phyloP scores from a whole-genome alignment of 306 rosid genomes.

The Hippophae tibetana region DNA sequence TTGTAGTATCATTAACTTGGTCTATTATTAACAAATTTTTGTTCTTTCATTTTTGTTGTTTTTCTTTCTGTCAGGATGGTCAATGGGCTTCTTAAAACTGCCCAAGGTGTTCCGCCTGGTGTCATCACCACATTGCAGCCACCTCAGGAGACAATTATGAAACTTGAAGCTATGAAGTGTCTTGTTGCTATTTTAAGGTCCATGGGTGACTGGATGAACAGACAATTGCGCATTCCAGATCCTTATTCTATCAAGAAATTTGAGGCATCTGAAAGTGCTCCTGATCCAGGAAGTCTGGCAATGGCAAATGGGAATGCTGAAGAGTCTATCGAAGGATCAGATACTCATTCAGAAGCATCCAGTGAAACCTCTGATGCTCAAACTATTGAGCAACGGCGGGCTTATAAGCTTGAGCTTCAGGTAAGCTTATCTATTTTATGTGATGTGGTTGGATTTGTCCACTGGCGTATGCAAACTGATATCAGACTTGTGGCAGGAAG shows the following conservation, averaged over 20 bases:
- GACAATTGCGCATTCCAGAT: slow-evolving; percentile 87
- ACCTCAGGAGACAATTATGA: slow-evolving; percentile 81
- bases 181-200: slow-evolving; percentile 74
- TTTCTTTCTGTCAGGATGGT: slow-evolving; percentile 66
- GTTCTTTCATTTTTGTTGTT: slow-evolving; percentile 7
- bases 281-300: slow-evolving; percentile 47
- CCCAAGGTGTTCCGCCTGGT: slow-evolving; percentile 99
- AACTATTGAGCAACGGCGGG: slow-evolving; percentile 89
- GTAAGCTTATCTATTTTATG: slow-evolving; percentile 31
- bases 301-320: slow-evolving; percentile 67
- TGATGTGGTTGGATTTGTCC: slow-evolving; percentile 14
- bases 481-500: slow-evolving; percentile 88
- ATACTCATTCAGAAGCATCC: slow-evolving; percentile 67
- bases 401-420: slow-evolving; percentile 98
- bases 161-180: slow-evolving; percentile 91
- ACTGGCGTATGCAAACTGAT: slow-evolving; percentile 33
- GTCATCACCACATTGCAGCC: slow-evolving; percentile 78
- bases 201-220: slow-evolving; percentile 96
- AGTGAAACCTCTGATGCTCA: slow-evolving; percentile 78
- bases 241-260: slow-evolving; percentile 53
- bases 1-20: slow-evolving; percentile 17
- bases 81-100: slow-evolving; percentile 98
- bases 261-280: slow-evolving; percentile 40
- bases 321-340: slow-evolving; percentile 71
- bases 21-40: slow-evolving; percentile 12